A percentile compares a stretch with the other conserved stretches of the same genome.
These are phyloP conservation scores for Globisporangium emineosum DNA, from an alignment of 352 stramenopile genomes.

Conservation along the genomic window DNA sequence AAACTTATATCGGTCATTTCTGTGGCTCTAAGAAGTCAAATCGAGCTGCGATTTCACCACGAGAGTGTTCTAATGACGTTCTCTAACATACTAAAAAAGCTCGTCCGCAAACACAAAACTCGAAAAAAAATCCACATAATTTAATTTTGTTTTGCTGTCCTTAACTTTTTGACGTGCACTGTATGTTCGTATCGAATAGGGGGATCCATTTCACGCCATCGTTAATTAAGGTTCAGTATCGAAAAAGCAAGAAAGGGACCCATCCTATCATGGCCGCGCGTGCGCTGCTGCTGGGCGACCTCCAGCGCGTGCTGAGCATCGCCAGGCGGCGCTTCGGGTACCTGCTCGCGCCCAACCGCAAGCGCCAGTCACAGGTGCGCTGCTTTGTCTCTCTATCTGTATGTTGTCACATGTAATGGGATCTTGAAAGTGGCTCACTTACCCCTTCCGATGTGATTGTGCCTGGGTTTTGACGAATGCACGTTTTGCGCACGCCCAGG, in stretches of 20 bases:
- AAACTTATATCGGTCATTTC: too few relatives aligned
- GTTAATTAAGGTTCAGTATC: background rate
- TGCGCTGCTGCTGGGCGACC: constrained; percentile 64
- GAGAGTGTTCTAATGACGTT: too few relatives aligned
- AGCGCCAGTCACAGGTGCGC: constrained; percentile 23
- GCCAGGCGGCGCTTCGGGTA: constrained; percentile 55
- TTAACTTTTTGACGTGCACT: too few relatives aligned
- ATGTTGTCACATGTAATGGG: background rate
- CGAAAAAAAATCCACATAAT: too few relatives aligned
- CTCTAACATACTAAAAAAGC: too few relatives aligned
- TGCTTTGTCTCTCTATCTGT: background rate
- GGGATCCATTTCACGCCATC: too few relatives aligned
- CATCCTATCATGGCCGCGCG: constrained; percentile 31
- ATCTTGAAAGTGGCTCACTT: background rate
- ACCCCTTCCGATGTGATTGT: background rate
- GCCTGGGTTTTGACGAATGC: background rate
- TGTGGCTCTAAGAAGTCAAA: too few relatives aligned
- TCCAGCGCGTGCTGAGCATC: constrained; percentile 69
- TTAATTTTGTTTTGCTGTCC: too few relatives aligned
- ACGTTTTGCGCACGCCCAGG: constrained; percentile 22
- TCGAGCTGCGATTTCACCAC: too few relatives aligned
- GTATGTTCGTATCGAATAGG: too few relatives aligned
- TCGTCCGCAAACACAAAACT: too few relatives aligned
- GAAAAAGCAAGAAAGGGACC: background rate
- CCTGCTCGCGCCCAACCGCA: constrained; percentile 24